These are phyloP conservation scores for Fusarium nematophilum DNA, from an alignment of 2,329 filamentous ascomycete genomes.

Conservation along the genomic window DNA sequence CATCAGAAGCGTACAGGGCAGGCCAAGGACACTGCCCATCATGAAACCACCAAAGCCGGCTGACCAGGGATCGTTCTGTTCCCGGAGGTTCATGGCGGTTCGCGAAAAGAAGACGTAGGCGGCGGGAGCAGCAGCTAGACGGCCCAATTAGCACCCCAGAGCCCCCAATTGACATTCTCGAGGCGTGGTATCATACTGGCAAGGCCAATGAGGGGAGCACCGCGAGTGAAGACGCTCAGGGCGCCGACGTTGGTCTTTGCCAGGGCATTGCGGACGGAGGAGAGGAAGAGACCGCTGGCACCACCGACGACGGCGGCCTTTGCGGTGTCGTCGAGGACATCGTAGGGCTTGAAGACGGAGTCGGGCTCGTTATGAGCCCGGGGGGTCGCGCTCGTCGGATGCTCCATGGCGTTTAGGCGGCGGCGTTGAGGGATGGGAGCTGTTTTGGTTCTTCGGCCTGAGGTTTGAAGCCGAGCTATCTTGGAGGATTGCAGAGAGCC, in stretches of 20 bases:
- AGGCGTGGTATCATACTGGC: slow-evolving; percentile 45
- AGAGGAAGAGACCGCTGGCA: slow-evolving; percentile 75
- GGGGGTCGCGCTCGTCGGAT: slow-evolving; percentile 43
- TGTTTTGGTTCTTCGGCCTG: slow-evolving; percentile 42
- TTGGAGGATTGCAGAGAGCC: slow-evolving; percentile 38
- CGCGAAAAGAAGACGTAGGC: slow-evolving; percentile 82
- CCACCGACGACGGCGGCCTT: slow-evolving; percentile 74
- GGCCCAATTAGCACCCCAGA: slow-evolving; percentile 43
- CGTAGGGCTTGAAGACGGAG: slow-evolving; percentile 73
- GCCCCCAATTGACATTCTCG: slow-evolving; percentile 31
- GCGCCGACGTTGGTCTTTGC: slow-evolving; percentile 84
- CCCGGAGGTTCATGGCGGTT: slow-evolving; percentile 84
- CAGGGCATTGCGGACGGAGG: slow-evolving; percentile 88
- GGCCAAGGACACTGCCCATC: slow-evolving; percentile 77
- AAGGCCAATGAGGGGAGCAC: slow-evolving; percentile 76
- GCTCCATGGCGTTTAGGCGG: slow-evolving; percentile 48
- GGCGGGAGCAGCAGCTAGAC: slow-evolving; percentile 69
- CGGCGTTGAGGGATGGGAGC: slow-evolving; percentile 36
- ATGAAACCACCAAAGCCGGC: slow-evolving; percentile 80
- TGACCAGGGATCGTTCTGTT: slow-evolving; percentile 85
- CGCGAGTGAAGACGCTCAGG: slow-evolving; percentile 82
- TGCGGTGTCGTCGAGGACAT: slow-evolving; percentile 76
- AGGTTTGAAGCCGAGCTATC: slow-evolving; percentile 44
- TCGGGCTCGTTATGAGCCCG: slow-evolving; percentile 41
- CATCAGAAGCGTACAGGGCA: slow-evolving; percentile 70